Evolutionary conservation across 2,329 filamentous ascomycete genomes (phyloP).

Genomic region (Cercospora sp.): DNA sequence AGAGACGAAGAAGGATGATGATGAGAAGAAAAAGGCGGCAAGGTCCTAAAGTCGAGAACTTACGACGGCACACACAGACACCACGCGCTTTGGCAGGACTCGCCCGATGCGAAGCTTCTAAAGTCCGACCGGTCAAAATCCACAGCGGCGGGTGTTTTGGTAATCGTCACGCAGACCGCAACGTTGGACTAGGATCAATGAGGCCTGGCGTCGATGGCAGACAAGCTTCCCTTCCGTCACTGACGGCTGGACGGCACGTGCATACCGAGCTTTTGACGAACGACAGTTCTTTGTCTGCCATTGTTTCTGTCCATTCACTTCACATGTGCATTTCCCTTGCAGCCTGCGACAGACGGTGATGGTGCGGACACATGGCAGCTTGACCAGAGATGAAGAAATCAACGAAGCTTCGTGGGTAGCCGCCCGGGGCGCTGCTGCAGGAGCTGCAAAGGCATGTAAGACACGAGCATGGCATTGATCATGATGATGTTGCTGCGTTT

Average conservation of each 20-base stretch:
- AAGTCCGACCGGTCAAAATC: constrained; percentile 5
- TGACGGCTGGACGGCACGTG: background rate
- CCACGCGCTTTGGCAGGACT: background rate
- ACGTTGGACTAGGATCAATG: background rate
- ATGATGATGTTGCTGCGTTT: constrained; percentile 1
- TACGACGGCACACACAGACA: background rate
- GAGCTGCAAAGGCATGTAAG: constrained; percentile 16
- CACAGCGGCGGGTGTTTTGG: constrained; percentile 2
- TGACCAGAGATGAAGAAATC: constrained; percentile 64
- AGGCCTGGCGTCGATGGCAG: background rate
- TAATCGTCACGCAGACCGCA: constrained; percentile 5
- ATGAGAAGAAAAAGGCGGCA: constrained; percentile 5
- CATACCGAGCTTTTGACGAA: background rate
- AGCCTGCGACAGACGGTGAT: constrained; percentile 7
- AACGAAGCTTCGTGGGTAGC: constrained; percentile 71
- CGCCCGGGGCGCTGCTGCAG: constrained; percentile 61
- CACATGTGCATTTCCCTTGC: background rate
- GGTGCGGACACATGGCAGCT: constrained; percentile 51
- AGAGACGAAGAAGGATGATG: background rate
- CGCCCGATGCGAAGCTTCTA: background rate
- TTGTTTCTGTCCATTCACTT: background rate
- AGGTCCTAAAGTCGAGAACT: background rate
- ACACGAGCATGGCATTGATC: background rate
- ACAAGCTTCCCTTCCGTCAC: background rate
- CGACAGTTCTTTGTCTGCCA: background rate